These are phyloP conservation scores for Phaeotremella fagi DNA, from an alignment of 768 basidiomycete genomes.

Conservation along the genomic window DNA sequence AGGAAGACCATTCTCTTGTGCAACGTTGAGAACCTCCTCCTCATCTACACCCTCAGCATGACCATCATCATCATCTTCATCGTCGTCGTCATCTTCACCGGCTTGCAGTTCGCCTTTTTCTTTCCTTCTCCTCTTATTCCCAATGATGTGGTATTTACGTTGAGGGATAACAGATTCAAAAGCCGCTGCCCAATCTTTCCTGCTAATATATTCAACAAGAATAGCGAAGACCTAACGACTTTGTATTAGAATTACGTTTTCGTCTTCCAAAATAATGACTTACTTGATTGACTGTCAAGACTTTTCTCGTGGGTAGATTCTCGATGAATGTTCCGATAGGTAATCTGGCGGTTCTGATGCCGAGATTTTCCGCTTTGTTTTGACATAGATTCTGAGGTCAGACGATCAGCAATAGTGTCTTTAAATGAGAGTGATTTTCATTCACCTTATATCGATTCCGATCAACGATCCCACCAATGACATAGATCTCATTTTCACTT, in stretches of 20 bases:
- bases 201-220: constrained; percentile 81
- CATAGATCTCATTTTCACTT: constrained; percentile 76
- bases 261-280: constrained; percentile 10
- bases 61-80: not conserved
- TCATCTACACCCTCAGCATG: not conserved
- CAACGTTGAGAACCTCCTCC: not conserved
- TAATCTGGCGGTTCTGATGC: constrained; percentile 77
- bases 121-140: constrained; percentile 46
- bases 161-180: constrained; percentile 85
- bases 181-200: constrained; percentile 76
- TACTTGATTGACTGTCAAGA: constrained; percentile 92
- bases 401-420: not conserved
- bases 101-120: not conserved
- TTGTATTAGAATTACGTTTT: constrained; percentile 1
- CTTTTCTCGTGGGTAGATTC: constrained; percentile 81
- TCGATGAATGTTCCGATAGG: constrained; percentile 90
- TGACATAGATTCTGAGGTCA: constrained; percentile 73
- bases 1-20: too few relatives aligned
- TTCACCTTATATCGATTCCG: constrained; percentile 90
- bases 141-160: constrained; percentile 86
- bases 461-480: constrained; percentile 93
- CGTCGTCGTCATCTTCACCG: not conserved
- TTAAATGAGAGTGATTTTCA: not conserved
- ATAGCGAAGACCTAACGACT: constrained; percentile 72
- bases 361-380: constrained; percentile 70